Percentiles rank a stretch among this genome's conserved stretches.
phyloP scores from a whole-genome alignment of 192 early-diverging fungal species.

The Coemansia sp. region DNA sequence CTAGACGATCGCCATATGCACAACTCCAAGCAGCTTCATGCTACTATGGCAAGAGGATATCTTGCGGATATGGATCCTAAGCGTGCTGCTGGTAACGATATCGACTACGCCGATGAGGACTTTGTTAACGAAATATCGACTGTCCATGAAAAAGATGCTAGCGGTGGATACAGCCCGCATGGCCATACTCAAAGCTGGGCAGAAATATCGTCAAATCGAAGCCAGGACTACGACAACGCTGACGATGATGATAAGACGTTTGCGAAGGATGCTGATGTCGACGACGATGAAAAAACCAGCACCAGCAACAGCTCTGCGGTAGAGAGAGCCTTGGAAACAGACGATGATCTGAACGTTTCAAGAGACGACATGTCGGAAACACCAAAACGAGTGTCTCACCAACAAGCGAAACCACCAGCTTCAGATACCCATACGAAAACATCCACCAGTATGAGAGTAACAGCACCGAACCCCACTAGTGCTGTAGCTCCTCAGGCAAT shows the following conservation, averaged over 20 bases:
- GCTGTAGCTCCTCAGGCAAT: slow-evolving; percentile 13
- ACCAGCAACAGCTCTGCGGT: background rate
- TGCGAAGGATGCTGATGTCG: slow-evolving; percentile 3
- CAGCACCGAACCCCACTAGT: background rate
- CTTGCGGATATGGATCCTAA: background rate
- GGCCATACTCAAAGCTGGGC: background rate
- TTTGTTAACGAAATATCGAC: slow-evolving; percentile 1
- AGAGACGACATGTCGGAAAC: background rate
- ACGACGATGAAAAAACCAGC: no score
- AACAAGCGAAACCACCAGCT: background rate
- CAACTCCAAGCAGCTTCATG: slow-evolving; percentile 40
- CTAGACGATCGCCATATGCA: slow-evolving; percentile 5
- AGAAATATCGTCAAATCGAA: background rate
- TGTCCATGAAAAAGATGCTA: background rate
- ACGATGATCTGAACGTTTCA: background rate
- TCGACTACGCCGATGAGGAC: background rate
- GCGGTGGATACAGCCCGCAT: background rate
- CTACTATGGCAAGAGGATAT: slow-evolving; percentile 9
- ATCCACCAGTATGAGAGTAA: background rate
- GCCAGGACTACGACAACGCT: no score
- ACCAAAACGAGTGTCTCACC: background rate
- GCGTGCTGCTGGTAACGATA: background rate
- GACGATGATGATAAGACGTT: background rate
- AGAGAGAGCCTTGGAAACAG: background rate
- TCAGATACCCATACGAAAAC: background rate